These are phyloP conservation scores for Daedalea quercina DNA, from an alignment of 768 basidiomycete genomes.

Conservation along the genomic window DNA sequence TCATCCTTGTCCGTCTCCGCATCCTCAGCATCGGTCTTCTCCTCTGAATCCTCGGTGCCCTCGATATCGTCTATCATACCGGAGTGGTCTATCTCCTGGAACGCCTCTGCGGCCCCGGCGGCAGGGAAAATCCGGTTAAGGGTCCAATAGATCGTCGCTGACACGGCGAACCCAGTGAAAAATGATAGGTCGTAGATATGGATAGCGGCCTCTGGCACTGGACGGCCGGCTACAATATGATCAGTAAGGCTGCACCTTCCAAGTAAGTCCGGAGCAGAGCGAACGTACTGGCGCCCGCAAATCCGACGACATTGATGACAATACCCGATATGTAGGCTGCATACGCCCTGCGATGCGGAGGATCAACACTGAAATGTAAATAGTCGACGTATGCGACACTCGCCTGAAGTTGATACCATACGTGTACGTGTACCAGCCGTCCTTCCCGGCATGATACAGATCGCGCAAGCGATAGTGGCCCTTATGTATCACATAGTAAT, in stretches of 20 bases:
- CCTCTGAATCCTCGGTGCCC: no score
- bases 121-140: constrained; percentile 59
- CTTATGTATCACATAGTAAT: constrained; percentile 69
- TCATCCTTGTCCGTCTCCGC: no score
- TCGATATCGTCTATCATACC: neutral
- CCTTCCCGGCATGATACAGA: constrained; percentile 49
- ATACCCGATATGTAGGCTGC: constrained; percentile 67
- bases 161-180: constrained; percentile 77
- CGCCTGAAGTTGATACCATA: constrained; percentile 69
- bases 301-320: constrained; percentile 77
- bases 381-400: neutral
- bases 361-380: neutral
- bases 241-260: neutral
- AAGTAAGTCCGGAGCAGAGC: neutral
- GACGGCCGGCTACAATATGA: constrained; percentile 38
- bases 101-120: constrained; percentile 37
- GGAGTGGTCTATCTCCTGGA: constrained; percentile 55
- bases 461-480: constrained; percentile 67
- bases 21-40: no score
- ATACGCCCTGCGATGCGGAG: constrained; percentile 45
- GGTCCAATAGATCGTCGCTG: constrained; percentile 53
- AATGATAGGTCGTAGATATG: constrained; percentile 72
- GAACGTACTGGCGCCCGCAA: constrained; percentile 62
- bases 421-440: constrained; percentile 73
- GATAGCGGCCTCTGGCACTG: constrained; percentile 61